Base-by-base conservation (phyloP, 768 basidiomycete species). In the Gloeopeniophorella convolvens region DNA sequence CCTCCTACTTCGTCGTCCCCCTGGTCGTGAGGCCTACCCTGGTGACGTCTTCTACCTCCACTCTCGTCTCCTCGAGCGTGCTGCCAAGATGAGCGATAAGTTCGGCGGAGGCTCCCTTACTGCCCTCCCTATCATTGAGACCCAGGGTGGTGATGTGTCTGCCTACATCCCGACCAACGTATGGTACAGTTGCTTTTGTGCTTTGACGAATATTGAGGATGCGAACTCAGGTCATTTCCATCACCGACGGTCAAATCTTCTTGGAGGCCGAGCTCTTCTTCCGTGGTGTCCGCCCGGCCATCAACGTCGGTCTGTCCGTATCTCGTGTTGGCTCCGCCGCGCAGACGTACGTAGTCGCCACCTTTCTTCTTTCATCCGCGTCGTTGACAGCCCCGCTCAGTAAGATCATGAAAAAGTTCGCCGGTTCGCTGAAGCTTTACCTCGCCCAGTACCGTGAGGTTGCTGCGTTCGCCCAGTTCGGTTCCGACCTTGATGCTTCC, bases 391-490 rank as follows among this genome's bases (percentile, higher is more conserved):
- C 45, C 32, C 51, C 36, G 34, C 46, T 45, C 57, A 89, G 85
- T 61, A 92, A 94, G 75, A 92, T 98, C 75, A 98, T 99, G 96
- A 99, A 97, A 88, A 94, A 97, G 77, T 98, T 98, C 63, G 96
- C 96, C 63, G 96, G 96, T 79, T 98, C 96, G 47, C 83, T 98
- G 62, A 97, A 98, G 77, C 83, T 99, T 40, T 99, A 99, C 83
- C 90, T 99, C 60, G 96, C 96, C 26, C 96, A 99, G 71, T 99
- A 98, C 78, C 94, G 96, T 86, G 96, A 99, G 80, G 96, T 99
- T 60, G 96, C 96, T 60, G 93, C 93, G 59, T 96, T 95, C 66
- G 93, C 95, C 51, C 96, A 98, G 69, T 99, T 99, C 77, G 96
- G 96, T 82, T 99, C 96, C 64, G 96, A 99, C 73, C 89, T 98